Base-by-base conservation (phyloP, 1,139 yeast genomes). In the Zygoascus hellenicus region DNA sequence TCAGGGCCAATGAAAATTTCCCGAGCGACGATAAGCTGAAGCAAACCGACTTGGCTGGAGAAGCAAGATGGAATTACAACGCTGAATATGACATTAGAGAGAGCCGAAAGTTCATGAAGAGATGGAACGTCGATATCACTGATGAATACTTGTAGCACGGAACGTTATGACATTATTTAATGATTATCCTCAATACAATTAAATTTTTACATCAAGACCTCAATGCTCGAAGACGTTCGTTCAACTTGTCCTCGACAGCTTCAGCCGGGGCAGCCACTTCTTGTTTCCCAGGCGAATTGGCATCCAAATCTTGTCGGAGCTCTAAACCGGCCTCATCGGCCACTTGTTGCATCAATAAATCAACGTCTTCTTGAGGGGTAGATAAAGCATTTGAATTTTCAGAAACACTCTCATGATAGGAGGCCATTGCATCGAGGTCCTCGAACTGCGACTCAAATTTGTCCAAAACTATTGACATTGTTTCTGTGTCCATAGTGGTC, bases 251-350 rank as follows among this genome's bases (percentile, higher is more conserved):
- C 66, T 92, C 97, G 56, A 84, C 87, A 55, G 83, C 94, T 54
- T 85, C 95, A 1, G 76, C 75, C n/a, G 46, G 46, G 13, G 75
- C 68, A 17, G 69, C 64, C 51, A 76, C 72, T 42, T 64, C 56
- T 9, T 58, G 63, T 48, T 60, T 56, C 13, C 58, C 58, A 5
- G 64, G 69, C 9, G 68, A 53, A 60, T 51, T 59, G 17, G 77
- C 71, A 49, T 77, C 85, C 63, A 83, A 70, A 35, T 86, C 84
- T 56, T 90, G 97, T 59, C 83, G 83, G 73, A 92, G 74, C 63
- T 94, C 98, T 43, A 94, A 72, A 2, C 98, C 98, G 1, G 97
- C 97, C 64, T 92, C 98, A 63, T 94, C 99, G 0, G 98, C 98
- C 31, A 94, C 92, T 66, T 87, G 90, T 61, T 76, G 89, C 86